Conservation (phyloP, 495 filamentous ascomycete genomes). For the Penicillium tannophilum region DNA sequence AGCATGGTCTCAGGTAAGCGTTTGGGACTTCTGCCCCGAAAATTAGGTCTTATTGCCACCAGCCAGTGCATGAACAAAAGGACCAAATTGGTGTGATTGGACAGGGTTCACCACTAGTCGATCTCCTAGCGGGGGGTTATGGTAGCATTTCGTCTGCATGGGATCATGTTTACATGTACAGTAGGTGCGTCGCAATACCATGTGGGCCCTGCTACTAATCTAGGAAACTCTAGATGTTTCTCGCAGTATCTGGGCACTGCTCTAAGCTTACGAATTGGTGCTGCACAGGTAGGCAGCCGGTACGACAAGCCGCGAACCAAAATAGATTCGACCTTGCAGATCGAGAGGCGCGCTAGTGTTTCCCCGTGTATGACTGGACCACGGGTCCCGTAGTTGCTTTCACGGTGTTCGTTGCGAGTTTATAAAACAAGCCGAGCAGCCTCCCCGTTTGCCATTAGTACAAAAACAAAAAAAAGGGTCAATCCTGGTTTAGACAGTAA, state of each 20-base stretch:
- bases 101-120: not conserved
- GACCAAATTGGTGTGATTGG: not conserved
- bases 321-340: conserved; percentile 36
- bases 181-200: conserved; percentile 3
- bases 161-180: too few species aligned
- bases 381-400: conserved; percentile 3
- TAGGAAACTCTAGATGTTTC: not conserved
- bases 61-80: not conserved
- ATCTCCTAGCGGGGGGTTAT: not conserved
- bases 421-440: conserved; percentile 10
- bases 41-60: not conserved
- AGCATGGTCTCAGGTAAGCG: not conserved
- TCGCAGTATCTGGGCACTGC: not conserved
- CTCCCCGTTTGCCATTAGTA: conserved; percentile 5
- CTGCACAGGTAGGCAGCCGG: conserved; percentile 21
- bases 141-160: too few species aligned
- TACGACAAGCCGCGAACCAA: conserved; percentile 27
- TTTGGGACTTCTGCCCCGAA: not conserved
- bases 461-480: not conserved
- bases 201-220: not conserved
- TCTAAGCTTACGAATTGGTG: conserved; percentile 21
- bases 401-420: conserved; percentile 1
- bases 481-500: not conserved
- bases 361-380: conserved; percentile 16
- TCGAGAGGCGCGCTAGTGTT: conserved; percentile 20